phyloP scores from a whole-genome alignment of 768 basidiomycete genomes.

The Mycena leptocephala region DNA sequence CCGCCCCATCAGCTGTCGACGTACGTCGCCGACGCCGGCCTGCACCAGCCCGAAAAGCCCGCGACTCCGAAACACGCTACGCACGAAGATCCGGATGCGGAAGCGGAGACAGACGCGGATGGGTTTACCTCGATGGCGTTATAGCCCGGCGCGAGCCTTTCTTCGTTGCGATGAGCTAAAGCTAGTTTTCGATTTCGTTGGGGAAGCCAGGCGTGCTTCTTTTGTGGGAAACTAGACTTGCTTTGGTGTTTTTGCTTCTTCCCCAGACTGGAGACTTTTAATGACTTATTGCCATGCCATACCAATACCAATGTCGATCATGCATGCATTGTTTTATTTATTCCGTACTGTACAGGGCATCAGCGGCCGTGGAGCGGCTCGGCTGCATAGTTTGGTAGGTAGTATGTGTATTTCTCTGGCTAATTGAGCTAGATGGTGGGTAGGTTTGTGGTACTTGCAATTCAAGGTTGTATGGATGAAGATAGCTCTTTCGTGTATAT shows the following conservation, averaged over 20 bases:
- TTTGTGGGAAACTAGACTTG: neutral
- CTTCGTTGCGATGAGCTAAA: no score
- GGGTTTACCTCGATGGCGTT: conserved; percentile 12
- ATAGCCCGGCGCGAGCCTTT: neutral
- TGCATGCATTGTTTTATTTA: neutral
- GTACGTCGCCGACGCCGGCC: neutral
- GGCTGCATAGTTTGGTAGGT: neutral
- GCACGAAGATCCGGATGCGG: neutral
- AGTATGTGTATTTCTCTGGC: no score
- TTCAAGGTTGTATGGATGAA: no score
- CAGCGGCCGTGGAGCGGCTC: neutral
- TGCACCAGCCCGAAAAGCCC: neutral
- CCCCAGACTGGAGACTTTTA: neutral
- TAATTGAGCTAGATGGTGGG: no score
- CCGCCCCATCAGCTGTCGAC: neutral
- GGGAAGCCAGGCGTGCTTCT: neutral
- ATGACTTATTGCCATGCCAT: neutral
- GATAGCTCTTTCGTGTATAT: no score
- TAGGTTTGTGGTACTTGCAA: no score
- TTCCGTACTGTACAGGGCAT: neutral
- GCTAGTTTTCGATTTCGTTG: neutral
- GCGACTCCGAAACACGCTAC: neutral
- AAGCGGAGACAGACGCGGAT: neutral
- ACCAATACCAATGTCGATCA: neutral
- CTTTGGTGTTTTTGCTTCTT: neutral